These are phyloP conservation scores for Candida schatavii DNA, from an alignment of 805 yeast genomes.

Conservation along the genomic window DNA sequence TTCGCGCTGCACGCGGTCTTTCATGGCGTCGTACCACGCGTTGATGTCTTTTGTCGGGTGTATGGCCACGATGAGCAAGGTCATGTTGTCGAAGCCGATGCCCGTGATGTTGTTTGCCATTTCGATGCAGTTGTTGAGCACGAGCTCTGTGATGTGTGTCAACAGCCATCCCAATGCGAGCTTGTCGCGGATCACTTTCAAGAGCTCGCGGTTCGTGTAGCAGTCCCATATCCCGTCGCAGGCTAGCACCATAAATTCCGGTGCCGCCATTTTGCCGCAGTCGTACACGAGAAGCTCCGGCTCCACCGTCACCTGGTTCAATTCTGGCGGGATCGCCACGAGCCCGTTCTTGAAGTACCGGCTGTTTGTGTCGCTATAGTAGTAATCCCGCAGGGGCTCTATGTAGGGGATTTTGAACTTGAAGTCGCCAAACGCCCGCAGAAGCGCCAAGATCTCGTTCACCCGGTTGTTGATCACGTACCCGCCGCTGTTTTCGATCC, in stretches of 20 bases:
- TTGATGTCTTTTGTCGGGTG: constrained; percentile 45
- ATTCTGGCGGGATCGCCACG: constrained; percentile 41
- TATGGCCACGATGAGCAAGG: constrained; percentile 63
- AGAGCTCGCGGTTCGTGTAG: constrained; percentile 52
- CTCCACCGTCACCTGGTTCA: constrained; percentile 42
- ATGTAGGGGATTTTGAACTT: constrained; percentile 40
- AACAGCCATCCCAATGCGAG: constrained; percentile 55
- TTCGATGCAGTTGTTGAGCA: constrained; percentile 63
- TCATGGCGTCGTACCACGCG: constrained; percentile 59
- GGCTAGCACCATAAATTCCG: constrained; percentile 41
- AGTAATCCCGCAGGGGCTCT: constrained; percentile 28
- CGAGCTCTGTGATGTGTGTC: constrained; percentile 55
- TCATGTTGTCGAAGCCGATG: constrained; percentile 82
- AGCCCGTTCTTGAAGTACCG: constrained; percentile 21
- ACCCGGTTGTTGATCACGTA: constrained; percentile 36
- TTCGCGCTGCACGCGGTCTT: constrained; percentile 30
- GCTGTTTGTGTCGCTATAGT: constrained; percentile 21
- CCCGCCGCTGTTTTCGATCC: constrained; percentile 42
- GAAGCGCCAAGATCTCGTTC: constrained; percentile 41
- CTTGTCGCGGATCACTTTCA: constrained; percentile 54
- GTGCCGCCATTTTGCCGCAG: constrained; percentile 16
- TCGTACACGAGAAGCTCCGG: constrained; percentile 42
- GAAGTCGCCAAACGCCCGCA: constrained; percentile 45
- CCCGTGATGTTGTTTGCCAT: constrained; percentile 76
- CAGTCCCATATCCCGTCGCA: constrained; percentile 51